Percentiles rank a stretch among this genome's conserved stretches.
Evolutionary conservation across 2,329 filamentous ascomycete genomes (phyloP).

Genomic region (Colletotrichum tofieldiae): DNA sequence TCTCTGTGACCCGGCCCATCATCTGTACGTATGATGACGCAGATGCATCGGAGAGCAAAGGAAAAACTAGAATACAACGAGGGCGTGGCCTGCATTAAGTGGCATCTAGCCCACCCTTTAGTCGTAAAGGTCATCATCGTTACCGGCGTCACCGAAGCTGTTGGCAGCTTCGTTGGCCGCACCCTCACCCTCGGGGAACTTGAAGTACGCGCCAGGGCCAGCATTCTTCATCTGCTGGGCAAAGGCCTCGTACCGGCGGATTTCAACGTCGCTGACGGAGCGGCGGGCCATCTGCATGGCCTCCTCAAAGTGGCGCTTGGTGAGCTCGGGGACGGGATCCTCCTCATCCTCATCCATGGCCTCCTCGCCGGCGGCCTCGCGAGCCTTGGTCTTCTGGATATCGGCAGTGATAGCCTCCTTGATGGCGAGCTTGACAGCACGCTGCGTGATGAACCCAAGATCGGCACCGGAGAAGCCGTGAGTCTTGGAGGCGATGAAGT

Average conservation of each 20-base stretch:
- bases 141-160: conserved; percentile 87
- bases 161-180: conserved; percentile 73
- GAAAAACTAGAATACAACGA: conserved; percentile 65
- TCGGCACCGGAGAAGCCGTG: conserved; percentile 99
- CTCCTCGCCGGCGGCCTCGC: conserved; percentile 87
- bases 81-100: conserved; percentile 39
- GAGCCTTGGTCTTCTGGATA: conserved; percentile 91
- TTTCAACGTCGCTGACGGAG: conserved; percentile 97
- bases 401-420: conserved; percentile 94
- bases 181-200: conserved; percentile 85
- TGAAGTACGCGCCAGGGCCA: conserved; percentile 96
- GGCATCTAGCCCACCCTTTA: conserved; percentile 65
- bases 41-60: conserved; percentile 53
- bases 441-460: conserved; percentile 98
- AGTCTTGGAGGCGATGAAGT: conserved; percentile 95
- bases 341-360: conserved; percentile 90
- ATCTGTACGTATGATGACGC: conserved; percentile 48
- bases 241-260: conserved; percentile 98
- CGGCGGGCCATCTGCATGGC: conserved; percentile 95
- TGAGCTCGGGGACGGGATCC: conserved; percentile 96
- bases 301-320: conserved; percentile 97
- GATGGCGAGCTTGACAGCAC: conserved; percentile 98
- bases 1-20: conserved; percentile 25
- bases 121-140: conserved; percentile 98
- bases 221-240: conserved; percentile 99